phyloP scores from a whole-genome alignment of 768 basidiomycete genomes.

The Serendipita sp. region DNA sequence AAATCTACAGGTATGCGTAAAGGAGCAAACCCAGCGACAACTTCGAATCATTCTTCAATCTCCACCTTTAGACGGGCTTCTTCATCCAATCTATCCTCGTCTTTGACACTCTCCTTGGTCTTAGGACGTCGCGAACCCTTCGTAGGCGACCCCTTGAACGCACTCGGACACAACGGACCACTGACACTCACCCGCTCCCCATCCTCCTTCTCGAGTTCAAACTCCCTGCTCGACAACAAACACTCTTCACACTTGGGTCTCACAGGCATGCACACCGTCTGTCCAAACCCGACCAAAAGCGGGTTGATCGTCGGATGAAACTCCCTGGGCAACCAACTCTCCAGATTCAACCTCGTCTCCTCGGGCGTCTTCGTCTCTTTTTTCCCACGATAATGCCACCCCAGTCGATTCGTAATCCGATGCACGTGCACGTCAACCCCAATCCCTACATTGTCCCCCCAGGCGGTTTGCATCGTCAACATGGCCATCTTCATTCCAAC shows the following conservation, averaged over 20 bases:
- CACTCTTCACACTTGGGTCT: conserved; percentile 4
- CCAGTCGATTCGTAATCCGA: conserved; percentile 80
- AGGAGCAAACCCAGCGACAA: too few species aligned
- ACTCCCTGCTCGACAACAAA: not conserved
- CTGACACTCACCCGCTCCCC: not conserved
- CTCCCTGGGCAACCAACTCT: conserved; percentile 71
- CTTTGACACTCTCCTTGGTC: not conserved
- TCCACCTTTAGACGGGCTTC: not conserved
- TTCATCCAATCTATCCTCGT: too few species aligned
- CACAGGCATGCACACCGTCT: conserved; percentile 21
- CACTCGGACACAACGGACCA: conserved; percentile 3
- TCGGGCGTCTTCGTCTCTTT: conserved; percentile 74
- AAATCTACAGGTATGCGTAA: too few species aligned
- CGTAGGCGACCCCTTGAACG: not conserved
- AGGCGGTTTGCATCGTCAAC: conserved; percentile 65
- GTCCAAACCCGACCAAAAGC: conserved; percentile 71
- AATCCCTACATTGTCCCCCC: conserved; percentile 70
- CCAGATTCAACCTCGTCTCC: conserved; percentile 74
- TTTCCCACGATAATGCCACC: conserved; percentile 55
- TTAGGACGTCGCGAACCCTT: not conserved
- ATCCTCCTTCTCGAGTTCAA: not conserved
- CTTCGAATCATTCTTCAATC: not conserved
- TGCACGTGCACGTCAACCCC: conserved; percentile 97
- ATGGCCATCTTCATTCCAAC: conserved; percentile 98
- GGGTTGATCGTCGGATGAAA: conserved; percentile 64